Evolutionary conservation across 2,329 filamentous ascomycete genomes (phyloP), one percentile per base, ranked within the genome.

Genomic region (Amphichorda felina): DNA sequence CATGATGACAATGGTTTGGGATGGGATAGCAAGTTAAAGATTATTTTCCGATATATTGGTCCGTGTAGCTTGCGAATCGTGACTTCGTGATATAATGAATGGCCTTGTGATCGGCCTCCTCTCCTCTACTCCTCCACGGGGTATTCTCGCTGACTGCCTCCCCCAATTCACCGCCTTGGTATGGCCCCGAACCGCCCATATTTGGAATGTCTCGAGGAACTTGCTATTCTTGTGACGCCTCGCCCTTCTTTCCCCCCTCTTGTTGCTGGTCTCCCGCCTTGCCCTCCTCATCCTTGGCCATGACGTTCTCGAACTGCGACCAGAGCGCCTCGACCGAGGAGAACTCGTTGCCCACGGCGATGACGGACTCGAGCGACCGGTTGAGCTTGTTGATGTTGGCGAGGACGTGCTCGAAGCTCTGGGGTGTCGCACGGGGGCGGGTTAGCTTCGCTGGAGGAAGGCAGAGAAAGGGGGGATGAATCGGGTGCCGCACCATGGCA

Each of bases 351-450:
- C 91, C 91, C 35, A 98, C 89, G 32, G 86, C 79, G 40, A 93
- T 88, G 15, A 96, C 82, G 38, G 87, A 83, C 59, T 98, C 89
- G 14, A 98, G 66, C 27, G 82, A 89, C 24, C 89, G 79, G 56
- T 96, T 98, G 40, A 98, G 64, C 49, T 88, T 88, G 62, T 96
- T 98, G 58, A 96, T 86, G 51, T 94, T 95, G 49, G 88, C 83
- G 8, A 98, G 79, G 40, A 94, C 87, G 50, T 91, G 79, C 50
- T 96, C 91, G 54, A 98, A 75, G 57, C 67, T 75, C 75, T 80
- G 44, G n/a, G 7, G n/a, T n/a, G n/a, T n/a, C n/a, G 21, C 3
- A 22, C 24, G 10, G 10, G 13, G 11, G 8, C n/a, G 17, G 21
- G 34, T 35, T 13, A 30, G 34, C 14, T 14, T 13, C 11, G 22